Base-by-base conservation (phyloP, 345 rosid genomes). In the Balakata baccata region DNA sequence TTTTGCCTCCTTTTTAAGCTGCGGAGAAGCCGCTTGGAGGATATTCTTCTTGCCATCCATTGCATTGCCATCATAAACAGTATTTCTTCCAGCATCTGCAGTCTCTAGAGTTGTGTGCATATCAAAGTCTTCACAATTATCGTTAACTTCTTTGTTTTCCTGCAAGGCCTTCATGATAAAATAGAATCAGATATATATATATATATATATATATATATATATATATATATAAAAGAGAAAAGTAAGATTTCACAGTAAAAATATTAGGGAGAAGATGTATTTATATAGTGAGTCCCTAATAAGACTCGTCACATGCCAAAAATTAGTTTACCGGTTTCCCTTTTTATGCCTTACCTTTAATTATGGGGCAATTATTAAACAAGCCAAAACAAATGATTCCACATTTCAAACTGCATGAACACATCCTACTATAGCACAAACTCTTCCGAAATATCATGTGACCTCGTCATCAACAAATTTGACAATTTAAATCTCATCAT, bases 81-180 rank as follows among this genome's bases (percentile, higher is more conserved):
- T n/a, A n/a, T n/a, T n/a, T n/a, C n/a, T n/a, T n/a, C n/a, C n/a
- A n/a, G n/a, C n/a, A n/a, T n/a, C n/a, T n/a, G n/a, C n/a, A 45
- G 37, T 52, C 63, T 74, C 77, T 68, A 66, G 38, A 43, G 71
- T 66, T 22, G 75, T 29, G 14, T 72, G 34, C 75, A 70, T 56
- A 43, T 64, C 85, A 1, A 41, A 45, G 47, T 34, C 68, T 67
- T 84, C 78, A 41, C 76, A 63, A 56, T 75, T 82, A 45, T 80
- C 89, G 53, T 64, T 71, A 78, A 68, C 79, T 54, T 74, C 76
- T 58, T 50, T 46, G 22, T 78, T 84, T 71, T 81, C 88, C 74
- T 79, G 83, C 23, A 76, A 41, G 22, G 71, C 79, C 98, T 89
- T 72, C 51, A 83, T 18, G 52, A 67, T 41, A 65, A 64, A 63